Evolutionary conservation across 805 yeast genomes (phyloP).

Genomic region (Schwanniomyces yamadae): DNA sequence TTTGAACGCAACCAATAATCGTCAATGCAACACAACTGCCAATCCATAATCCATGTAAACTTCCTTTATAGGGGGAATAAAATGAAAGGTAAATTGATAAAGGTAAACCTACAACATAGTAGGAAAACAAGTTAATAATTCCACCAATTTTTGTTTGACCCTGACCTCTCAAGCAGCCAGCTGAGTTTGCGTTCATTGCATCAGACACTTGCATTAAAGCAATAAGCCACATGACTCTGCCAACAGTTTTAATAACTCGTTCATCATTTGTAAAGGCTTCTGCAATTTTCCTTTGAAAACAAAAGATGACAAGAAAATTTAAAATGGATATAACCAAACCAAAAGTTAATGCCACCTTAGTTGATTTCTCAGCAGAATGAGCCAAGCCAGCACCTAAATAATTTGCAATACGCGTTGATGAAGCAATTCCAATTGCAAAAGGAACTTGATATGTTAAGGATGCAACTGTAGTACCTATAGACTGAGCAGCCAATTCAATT

Average conservation of each 20-base stretch:
- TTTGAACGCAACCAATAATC: slow-evolving; percentile 48
- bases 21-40: slow-evolving; percentile 56
- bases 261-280: slow-evolving; percentile 58
- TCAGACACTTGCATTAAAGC: slow-evolving; percentile 72
- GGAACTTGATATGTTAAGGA: slow-evolving; percentile 55
- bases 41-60: slow-evolving; percentile 63
- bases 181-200: slow-evolving; percentile 67
- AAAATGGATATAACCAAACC: slow-evolving; percentile 34
- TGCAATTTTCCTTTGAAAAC: slow-evolving; percentile 35
- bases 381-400: slow-evolving; percentile 49
- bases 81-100: slow-evolving; percentile 56
- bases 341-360: slow-evolving; percentile 36
- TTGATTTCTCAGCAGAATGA: slow-evolving; percentile 33
- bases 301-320: slow-evolving; percentile 30
- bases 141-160: slow-evolving; percentile 70
- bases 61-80: slow-evolving; percentile 42
- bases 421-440: slow-evolving; percentile 57
- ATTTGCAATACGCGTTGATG: slow-evolving; percentile 58
- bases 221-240: slow-evolving; percentile 56
- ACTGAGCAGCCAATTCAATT: slow-evolving; percentile 51
- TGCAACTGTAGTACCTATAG: slow-evolving; percentile 47
- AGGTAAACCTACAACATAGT: slow-evolving; percentile 65
- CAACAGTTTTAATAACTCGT: slow-evolving; percentile 52
- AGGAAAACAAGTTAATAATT: slow-evolving; percentile 52
- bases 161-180: slow-evolving; percentile 77